Conservation (phyloP, 2,329 filamentous ascomycete genomes). For the Coniosporium tulheliwenetii region DNA sequence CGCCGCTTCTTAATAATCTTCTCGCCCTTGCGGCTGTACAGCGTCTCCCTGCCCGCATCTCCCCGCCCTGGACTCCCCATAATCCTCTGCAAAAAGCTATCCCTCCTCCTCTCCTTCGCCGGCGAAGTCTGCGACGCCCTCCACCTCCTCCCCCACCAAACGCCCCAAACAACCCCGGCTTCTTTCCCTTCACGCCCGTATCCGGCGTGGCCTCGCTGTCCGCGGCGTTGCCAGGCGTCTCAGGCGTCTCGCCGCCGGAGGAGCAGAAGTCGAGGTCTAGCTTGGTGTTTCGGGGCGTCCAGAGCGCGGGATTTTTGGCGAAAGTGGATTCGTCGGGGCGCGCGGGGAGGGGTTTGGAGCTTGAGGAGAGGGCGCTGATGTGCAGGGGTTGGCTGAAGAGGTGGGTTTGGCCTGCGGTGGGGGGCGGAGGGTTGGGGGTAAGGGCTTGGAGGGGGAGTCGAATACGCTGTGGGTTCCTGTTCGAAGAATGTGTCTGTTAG, state of each 20-base stretch:
- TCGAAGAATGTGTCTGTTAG: too few relatives aligned
- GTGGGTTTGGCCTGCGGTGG: constrained; percentile 29
- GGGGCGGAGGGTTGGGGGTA: constrained; percentile 31
- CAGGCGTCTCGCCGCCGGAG: constrained; percentile 33
- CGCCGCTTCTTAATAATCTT: constrained; percentile 3
- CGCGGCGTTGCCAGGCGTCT: constrained; percentile 23
- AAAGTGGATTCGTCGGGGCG: constrained; percentile 13
- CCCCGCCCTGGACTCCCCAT: constrained; percentile 9
- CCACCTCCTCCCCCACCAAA: constrained; percentile 6
- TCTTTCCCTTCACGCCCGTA: constrained; percentile 9
- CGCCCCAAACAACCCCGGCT: constrained; percentile 8
- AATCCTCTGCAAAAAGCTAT: too few relatives aligned
- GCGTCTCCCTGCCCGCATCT: constrained; percentile 16
- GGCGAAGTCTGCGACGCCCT: constrained; percentile 4
- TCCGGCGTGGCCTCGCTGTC: constrained; percentile 29
- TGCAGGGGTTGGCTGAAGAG: constrained; percentile 20
- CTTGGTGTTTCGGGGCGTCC: constrained; percentile 17
- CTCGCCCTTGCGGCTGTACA: background rate
- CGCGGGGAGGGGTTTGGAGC: constrained; percentile 22
- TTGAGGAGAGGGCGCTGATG: constrained; percentile 3
- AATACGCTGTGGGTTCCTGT: constrained; percentile 16
- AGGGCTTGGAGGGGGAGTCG: constrained; percentile 32
- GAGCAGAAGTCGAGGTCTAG: constrained; percentile 23
- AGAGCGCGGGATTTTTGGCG: constrained; percentile 17
- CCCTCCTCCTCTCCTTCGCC: constrained; percentile 10